Evolutionary conservation across 2,329 filamentous ascomycete genomes (phyloP).

Genomic region (Aspergillus ustus): DNA sequence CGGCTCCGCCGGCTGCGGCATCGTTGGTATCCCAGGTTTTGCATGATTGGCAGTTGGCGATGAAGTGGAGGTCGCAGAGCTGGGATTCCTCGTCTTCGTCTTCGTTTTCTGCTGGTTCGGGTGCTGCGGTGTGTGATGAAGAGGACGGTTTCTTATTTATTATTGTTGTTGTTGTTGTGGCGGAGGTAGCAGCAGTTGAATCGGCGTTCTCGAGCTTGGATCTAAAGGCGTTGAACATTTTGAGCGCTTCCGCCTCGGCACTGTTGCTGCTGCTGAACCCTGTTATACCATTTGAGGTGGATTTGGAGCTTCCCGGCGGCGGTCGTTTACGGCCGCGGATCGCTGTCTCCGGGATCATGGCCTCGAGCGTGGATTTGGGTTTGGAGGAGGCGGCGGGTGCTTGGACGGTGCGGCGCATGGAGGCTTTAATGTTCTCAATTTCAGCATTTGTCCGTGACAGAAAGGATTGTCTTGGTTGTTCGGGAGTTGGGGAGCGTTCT

Average conservation of each 20-base stretch:
- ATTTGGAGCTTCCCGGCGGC: constrained; percentile 41
- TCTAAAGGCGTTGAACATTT: constrained; percentile 78
- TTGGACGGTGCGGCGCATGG: constrained; percentile 51
- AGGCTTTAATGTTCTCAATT: constrained; percentile 51
- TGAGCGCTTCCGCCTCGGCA: constrained; percentile 67
- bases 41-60: constrained; percentile 92
- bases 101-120: constrained; percentile 46
- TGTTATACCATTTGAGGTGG: constrained; percentile 60
- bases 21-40: constrained; percentile 72
- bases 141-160: constrained; percentile 14
- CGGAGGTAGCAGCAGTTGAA: constrained; percentile 35
- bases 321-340: constrained; percentile 52
- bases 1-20: constrained; percentile 42
- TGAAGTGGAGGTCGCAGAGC: constrained; percentile 93
- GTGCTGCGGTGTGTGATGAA: constrained; percentile 15
- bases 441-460: constrained; percentile 50
- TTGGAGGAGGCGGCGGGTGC: constrained; percentile 37
- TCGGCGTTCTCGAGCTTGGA: constrained; percentile 66
- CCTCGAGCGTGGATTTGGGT: constrained; percentile 53
- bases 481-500: constrained; percentile 33
- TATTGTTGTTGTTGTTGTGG: constrained; percentile 21
- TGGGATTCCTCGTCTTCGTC: constrained; percentile 72
- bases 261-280: constrained; percentile 55
- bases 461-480: constrained; percentile 38
- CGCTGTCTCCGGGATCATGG: constrained; percentile 53